Evolutionary conservation across 2,329 filamentous ascomycete genomes (phyloP), one percentile per base, ranked within the genome.

Genomic region (Neonectria hederae): DNA sequence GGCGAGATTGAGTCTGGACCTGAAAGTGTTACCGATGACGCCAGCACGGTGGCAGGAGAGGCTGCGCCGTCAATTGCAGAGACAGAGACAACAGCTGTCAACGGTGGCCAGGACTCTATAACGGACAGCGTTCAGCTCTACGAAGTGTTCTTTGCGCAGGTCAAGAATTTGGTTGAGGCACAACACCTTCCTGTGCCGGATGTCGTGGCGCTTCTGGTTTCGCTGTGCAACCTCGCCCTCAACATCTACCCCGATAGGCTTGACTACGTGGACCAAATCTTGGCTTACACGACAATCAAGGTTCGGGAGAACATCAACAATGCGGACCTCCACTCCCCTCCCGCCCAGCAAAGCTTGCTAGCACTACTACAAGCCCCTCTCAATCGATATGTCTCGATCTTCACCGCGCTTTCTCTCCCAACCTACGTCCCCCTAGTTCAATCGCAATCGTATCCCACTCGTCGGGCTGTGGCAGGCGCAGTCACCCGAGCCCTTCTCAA

Each of bases 141-240:
- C 78, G 94, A 98, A 79, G 93, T 98, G 64, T 99, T 98, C 84
- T 97, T 98, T 75, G 91, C 94, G 55, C 96, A 98, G 79, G 96
- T 98, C 66, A 92, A 97, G 76, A 94, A 95, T 74, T 84, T 99
- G 55, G 94, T 98, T 66, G 95, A 94, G 79, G 92, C 92, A 56
- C 93, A 97, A 75, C 90, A 93, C 70, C 85, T 99, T 56, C 92
- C 94, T 1, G 95, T 99, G 69, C 94, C 97, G 78, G 97, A 99
- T 77, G 97, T 92, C 19, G 96, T 97, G 72, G 96, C 94, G 10
- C 83, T 99, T 45, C 84, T 98, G 48, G 95, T 97, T n/a, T 99
- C 96, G 5, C 84, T 99, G 43, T 90, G 92, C 42, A 98, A 98
- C 72, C 87, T 99, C 61, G 94, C 97, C 10, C 86, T 99, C 66